Evolutionary conservation across 1,284 basidiomycete genomes (phyloP), one percentile per base, ranked within the genome.

Genomic region (Cutaneotrichosporon mucoides): DNA sequence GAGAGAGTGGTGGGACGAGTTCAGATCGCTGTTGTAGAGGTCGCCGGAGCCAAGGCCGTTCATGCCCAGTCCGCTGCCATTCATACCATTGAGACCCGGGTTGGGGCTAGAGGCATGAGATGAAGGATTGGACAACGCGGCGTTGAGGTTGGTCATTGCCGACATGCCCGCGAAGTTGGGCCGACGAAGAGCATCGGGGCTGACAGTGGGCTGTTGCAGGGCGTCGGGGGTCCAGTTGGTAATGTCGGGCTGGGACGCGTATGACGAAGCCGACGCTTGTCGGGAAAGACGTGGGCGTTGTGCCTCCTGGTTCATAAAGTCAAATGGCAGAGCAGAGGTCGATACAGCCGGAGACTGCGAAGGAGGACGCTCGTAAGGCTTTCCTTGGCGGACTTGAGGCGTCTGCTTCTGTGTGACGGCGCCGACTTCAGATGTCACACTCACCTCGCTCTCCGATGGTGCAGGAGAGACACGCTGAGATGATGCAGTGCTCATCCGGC

Each of bases 281-380:
- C 71, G 63, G 1, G 67, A 64, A 16, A 69, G 66, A 5, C 57
- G 52, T 12, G 67, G 64, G 6, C 66, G 61, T 35, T 64, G 60
- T 11, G 41, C 40, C 13, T 36, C 43, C 43, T 54, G 52, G 49
- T 42, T 57, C 43, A 64, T 52, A 48, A 65, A 65, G 51, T 68
- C 68, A 43, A 66, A 66, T 15, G 71, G 67, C 8, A 70, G 51
- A 38, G 60, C 61, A 3, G 62, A 54, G 11, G 64, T 63, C 41
- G 51, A 48, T 8, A 61, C 62, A 4, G 68, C 67, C 2, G 73
- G 71, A 6, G 68, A 69, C 53, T 69, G 72, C 3, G 68, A 65
- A 6, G 67, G 63, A 0, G 74, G 75, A 38, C 74, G 61, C 33
- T 75, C 72, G 57, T 77, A 76, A 1, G 75, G 75, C 55, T 75